phyloP scores from a whole-genome alignment of 768 basidiomycete genomes.

The Tulasnella sp. region DNA sequence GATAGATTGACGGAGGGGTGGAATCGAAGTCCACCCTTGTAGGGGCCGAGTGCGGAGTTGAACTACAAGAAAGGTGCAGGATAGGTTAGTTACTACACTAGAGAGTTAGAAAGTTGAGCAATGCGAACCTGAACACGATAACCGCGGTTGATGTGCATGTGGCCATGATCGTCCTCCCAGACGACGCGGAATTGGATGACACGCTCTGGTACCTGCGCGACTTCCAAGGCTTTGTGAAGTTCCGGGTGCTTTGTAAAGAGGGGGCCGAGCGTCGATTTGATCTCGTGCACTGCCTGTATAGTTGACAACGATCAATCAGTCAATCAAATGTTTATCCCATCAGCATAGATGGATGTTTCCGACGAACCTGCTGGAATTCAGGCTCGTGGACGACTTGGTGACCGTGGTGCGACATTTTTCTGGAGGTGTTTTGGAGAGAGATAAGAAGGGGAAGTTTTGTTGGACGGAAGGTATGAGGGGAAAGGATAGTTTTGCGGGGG shows the following conservation, averaged over 20 bases:
- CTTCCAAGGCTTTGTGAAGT: conserved; percentile 56
- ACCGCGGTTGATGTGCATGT: conserved; percentile 57
- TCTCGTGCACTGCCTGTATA: conserved; percentile 51
- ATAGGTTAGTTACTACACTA: background rate
- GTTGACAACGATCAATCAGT: conserved; percentile 7
- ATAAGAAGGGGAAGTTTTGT: background rate
- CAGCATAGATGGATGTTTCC: background rate
- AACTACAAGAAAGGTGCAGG: conserved; percentile 34
- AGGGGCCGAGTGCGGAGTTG: conserved; percentile 68
- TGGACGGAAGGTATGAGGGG: background rate
- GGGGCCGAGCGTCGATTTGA: conserved; percentile 47
- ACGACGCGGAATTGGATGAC: conserved; percentile 60
- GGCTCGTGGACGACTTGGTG: conserved; percentile 50
- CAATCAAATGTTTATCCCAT: background rate
- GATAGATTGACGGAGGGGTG: conserved; percentile 73
- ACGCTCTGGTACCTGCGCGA: conserved; percentile 49
- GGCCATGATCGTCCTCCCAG: conserved; percentile 64
- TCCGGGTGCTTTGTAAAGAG: conserved; percentile 58
- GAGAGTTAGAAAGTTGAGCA: conserved; percentile 2
- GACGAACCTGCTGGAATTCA: conserved; percentile 54
- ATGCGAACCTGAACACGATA: conserved; percentile 63
- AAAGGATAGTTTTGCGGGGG: no score
- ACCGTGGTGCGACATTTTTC: conserved; percentile 28
- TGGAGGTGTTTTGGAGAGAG: background rate
- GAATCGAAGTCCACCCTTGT: conserved; percentile 69